Evolutionary conservation across 2,329 filamentous ascomycete species (phyloP), one percentile per base, ranked within the genome.

Genomic region (Sarocladium brachiariae): DNA sequence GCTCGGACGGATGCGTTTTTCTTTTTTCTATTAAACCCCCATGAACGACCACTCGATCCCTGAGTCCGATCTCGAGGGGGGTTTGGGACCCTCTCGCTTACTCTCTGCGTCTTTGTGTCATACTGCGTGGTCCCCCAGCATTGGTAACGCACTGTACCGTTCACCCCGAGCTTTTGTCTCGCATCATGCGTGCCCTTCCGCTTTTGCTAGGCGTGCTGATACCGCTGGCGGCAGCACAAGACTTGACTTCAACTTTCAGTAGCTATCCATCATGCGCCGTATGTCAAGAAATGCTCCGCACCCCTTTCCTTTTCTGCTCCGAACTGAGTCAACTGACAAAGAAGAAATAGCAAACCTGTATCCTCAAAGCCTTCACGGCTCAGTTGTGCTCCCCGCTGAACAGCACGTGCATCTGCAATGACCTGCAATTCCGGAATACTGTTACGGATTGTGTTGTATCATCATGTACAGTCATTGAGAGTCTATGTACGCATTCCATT

Each of bases 381-480:
- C 25, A 47, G 25, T 18, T 47, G 11, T 47, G 43, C n/a, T 13
- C 43, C 3, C 43, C 43, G 19, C n/a, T 33, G 5, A 25, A 47
- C 16, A 33, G n/a, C 21, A 9, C 33, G 14, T 47, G 43, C 27
- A 47, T 13, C 41, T 52, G 10, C 21, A 6, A 19, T 18, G 11
- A 41, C 9, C 18, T 6, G n/a, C 27, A 13, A 24, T 47, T 47
- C 25, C 24, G 18, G 9, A 7, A 4, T 3, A 47, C 31, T 16
- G 52, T 52, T 21, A 52, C 46, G 19, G 16, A 19, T 14, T 54
- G 52, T 41, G 52, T 54, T 10, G 16, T 34, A 25, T 8, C n/a
- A 23, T 23, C 6, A 19, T 54, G 52, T 45, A 51, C 52, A 2
- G 55, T 59, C 14, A 53, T 54, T 1, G 57, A 59, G 6, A 35